A percentile compares a stretch with the other conserved stretches of the same genome.
phyloP scores from a whole-genome alignment of 176 grass and related monocot species.

The Eragrostis nindensis region DNA sequence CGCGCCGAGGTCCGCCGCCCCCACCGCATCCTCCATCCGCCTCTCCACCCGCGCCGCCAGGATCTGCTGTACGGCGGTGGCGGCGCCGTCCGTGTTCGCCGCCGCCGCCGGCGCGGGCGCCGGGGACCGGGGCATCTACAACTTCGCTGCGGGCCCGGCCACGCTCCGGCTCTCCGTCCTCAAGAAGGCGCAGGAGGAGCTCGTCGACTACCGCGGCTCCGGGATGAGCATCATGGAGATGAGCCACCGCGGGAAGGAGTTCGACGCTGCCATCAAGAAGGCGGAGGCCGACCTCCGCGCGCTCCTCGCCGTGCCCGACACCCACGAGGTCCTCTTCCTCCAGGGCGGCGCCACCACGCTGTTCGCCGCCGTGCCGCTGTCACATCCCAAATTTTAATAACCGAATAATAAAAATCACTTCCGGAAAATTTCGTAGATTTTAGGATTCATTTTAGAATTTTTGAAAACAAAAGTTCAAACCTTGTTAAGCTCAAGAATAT shows the following conservation, averaged over 20 bases:
- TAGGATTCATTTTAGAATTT: too few relatives aligned
- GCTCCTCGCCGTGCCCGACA: constrained; percentile 75
- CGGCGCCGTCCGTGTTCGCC: constrained; percentile 28
- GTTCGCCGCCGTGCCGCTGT: constrained; percentile 87
- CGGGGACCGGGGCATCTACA: constrained; percentile 63
- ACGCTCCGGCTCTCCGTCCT: constrained; percentile 78
- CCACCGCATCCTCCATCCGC: constrained; percentile 18
- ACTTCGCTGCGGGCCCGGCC: constrained; percentile 89
- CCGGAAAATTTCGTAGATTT: too few relatives aligned
- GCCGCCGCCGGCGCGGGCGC: not conserved
- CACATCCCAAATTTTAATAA: too few relatives aligned
- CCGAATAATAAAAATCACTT: too few relatives aligned
- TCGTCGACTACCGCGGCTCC: constrained; percentile 88
- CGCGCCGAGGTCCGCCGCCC: not conserved
- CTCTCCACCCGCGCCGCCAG: constrained; percentile 22
- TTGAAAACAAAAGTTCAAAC: too few relatives aligned
- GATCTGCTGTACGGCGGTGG: constrained; percentile 72
- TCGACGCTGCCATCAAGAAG: constrained; percentile 91
- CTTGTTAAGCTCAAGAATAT: too few relatives aligned
- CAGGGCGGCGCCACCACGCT: constrained; percentile 94
- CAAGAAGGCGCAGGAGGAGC: constrained; percentile 78
- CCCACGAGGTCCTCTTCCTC: constrained; percentile 87
- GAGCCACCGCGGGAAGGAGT: constrained; percentile 98
- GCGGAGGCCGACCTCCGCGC: constrained; percentile 82
- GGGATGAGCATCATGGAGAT: constrained; percentile 99